phyloP scores from a whole-genome alignment of 164 flowering plant genomes.

The Santalum album region DNA sequence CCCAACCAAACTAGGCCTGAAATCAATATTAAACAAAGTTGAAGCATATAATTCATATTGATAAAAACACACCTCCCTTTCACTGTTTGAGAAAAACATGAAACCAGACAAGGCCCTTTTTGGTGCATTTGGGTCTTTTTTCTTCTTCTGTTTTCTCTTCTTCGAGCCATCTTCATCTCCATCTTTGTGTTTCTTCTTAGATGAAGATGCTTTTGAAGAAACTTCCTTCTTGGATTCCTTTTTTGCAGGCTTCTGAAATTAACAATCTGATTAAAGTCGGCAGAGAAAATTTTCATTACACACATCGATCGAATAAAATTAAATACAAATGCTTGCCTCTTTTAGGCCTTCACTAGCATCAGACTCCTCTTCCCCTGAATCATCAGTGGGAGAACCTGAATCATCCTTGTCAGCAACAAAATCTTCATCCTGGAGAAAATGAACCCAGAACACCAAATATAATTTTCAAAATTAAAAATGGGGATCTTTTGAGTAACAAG shows the following conservation, averaged over 20 bases:
- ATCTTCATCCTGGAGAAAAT: constrained; percentile 72
- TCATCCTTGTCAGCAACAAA: constrained; percentile 85
- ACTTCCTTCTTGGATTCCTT: constrained; percentile 65
- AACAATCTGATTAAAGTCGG: not conserved
- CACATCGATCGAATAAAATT: not conserved
- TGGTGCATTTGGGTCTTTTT: constrained; percentile 98
- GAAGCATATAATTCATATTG: too few relatives aligned
- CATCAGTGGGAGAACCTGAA: constrained; percentile 96
- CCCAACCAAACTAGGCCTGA: too few relatives aligned
- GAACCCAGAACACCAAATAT: too few relatives aligned
- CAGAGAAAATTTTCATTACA: not conserved
- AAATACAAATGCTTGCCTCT: constrained; percentile 33
- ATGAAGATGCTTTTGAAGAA: constrained; percentile 44
- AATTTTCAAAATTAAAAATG: too few relatives aligned
- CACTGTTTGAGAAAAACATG: constrained; percentile 73
- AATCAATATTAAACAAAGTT: too few relatives aligned
- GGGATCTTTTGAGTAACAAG: too few relatives aligned
- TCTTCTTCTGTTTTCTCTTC: constrained; percentile 85
- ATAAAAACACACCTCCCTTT: constrained; percentile 61
- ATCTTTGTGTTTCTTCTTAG: constrained; percentile 60
- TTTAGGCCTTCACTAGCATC: constrained; percentile 75
- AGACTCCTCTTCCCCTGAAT: constrained; percentile 81
- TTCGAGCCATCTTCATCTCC: constrained; percentile 68
- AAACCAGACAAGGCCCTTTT: constrained; percentile 81
- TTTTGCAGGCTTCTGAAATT: constrained; percentile 52